These are phyloP conservation scores for Aphanoascus verrucosus DNA, from an alignment of 2,329 filamentous ascomycete species.

Conservation along the genomic window DNA sequence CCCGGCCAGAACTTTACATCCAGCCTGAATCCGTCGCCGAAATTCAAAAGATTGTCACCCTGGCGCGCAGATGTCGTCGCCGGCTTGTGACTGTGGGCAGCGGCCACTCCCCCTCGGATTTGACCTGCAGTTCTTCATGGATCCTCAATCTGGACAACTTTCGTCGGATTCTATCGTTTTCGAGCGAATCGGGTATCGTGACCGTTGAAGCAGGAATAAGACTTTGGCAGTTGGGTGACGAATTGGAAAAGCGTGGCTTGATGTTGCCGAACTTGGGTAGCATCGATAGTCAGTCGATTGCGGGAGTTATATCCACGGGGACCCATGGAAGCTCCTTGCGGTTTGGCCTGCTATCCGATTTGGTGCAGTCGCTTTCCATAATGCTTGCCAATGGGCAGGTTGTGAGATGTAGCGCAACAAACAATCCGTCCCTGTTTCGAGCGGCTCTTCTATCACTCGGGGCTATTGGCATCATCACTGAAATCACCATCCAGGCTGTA, in stretches of 20 bases:
- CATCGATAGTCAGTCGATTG: constrained; percentile 89
- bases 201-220: constrained; percentile 83
- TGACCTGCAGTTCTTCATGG: constrained; percentile 92
- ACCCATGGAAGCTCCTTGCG: constrained; percentile 81
- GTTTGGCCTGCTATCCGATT: constrained; percentile 76
- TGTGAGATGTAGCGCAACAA: constrained; percentile 55
- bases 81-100: constrained; percentile 80
- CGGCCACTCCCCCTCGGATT: constrained; percentile 79
- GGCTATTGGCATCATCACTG: constrained; percentile 78
- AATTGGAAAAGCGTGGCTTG: constrained; percentile 63
- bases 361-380: constrained; percentile 62
- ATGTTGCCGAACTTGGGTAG: constrained; percentile 88
- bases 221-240: constrained; percentile 60
- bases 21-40: constrained; percentile 69
- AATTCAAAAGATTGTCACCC: constrained; percentile 68
- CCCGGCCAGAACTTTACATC: constrained; percentile 80
- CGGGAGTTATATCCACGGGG: constrained; percentile 81
- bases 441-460: constrained; percentile 81
- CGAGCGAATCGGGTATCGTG: constrained; percentile 55
- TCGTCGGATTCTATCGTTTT: constrained; percentile 59
- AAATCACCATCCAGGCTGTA: constrained; percentile 74
- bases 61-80: constrained; percentile 70
- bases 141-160: constrained; percentile 85
- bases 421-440: constrained; percentile 70
- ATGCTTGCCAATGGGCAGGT: constrained; percentile 71